phyloP scores from a whole-genome alignment of 208 protist genomes.

The Leishmania aethiopica region DNA sequence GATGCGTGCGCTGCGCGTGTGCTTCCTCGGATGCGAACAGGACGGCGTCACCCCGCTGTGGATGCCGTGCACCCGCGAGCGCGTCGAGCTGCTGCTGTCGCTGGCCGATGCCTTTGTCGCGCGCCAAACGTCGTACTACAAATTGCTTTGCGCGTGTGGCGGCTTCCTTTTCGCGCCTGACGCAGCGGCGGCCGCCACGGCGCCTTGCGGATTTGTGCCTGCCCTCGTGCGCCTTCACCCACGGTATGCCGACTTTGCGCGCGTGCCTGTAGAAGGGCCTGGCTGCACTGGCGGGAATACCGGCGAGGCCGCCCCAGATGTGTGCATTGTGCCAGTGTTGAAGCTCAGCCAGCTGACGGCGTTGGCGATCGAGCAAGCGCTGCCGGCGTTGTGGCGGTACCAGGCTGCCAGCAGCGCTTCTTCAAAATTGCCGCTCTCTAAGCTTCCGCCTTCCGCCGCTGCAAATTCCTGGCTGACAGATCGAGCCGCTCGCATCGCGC shows the following conservation, averaged over 20 bases:
- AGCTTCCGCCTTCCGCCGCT: neutral
- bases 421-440: too few relatives aligned
- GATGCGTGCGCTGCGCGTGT: constrained; percentile 40
- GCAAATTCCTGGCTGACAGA: constrained; percentile 21
- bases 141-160: constrained; percentile 42
- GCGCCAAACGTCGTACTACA: constrained; percentile 49
- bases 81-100: constrained; percentile 64
- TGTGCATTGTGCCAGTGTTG: constrained; percentile 50
- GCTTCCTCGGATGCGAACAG: constrained; percentile 60
- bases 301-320: neutral
- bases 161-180: constrained; percentile 51
- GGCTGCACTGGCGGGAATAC: neutral
- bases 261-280: constrained; percentile 1
- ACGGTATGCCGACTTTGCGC: constrained; percentile 68
- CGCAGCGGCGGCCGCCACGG: neutral
- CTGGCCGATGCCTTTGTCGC: constrained; percentile 34
- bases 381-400: constrained; percentile 49
- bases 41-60: constrained; percentile 64
- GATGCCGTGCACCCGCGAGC: constrained; percentile 73
- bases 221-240: constrained; percentile 55
- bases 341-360: constrained; percentile 84
- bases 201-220: constrained; percentile 50
- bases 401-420: neutral
- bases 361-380: constrained; percentile 55
- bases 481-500: constrained; percentile 4